Base-by-base conservation (phyloP, 2,329 filamentous ascomycete species). In the Thelonectria olida region DNA sequence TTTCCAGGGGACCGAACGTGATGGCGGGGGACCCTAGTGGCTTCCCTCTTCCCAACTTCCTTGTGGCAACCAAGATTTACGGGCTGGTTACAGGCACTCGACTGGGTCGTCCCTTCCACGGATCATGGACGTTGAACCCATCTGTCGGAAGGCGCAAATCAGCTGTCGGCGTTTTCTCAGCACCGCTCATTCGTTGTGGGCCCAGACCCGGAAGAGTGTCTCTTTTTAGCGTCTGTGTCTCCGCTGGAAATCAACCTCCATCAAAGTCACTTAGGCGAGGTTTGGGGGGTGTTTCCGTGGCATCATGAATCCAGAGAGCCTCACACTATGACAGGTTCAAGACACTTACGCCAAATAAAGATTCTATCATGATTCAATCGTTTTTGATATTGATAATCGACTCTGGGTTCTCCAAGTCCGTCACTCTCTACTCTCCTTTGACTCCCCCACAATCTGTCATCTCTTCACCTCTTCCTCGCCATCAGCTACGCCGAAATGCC, bases 81-180 rank as follows among this genome's bases (percentile, higher is more conserved):
- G 15, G 34, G 27, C 27, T 55, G 57, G 38, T 64, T 38, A 36
- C 54, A 55, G 44, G 17, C 19, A 12, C 38, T n/a, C 51, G 22
- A 12, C 60, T 31, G 31, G 9, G 38, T 25, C 13, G 48, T 10
- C n/a, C 45, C 15, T 41, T 17, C 22, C 12, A 17, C n/a, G 25
- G 45, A 41, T 20, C 56, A 45, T 34, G 28, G 23, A 42, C 47
- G 17, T 56, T 57, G 59, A 64, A 36, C 38, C 13, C 15, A 12
- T 31, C 28, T 5, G 8, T 22, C 22, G 22, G 48, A 41, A 23
- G 54, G 60, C 64, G 42, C 68, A 72, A 72, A 72, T 72, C 69
- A 72, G 65, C 66, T 63, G 65, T 60, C 58, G 42, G 66, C 57
- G 36, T 69, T 72, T 72, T 64, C 69, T 72, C 69, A 72, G 69